Conservation (phyloP, 495 filamentous ascomycete species). For the Penicillium coffeae region DNA sequence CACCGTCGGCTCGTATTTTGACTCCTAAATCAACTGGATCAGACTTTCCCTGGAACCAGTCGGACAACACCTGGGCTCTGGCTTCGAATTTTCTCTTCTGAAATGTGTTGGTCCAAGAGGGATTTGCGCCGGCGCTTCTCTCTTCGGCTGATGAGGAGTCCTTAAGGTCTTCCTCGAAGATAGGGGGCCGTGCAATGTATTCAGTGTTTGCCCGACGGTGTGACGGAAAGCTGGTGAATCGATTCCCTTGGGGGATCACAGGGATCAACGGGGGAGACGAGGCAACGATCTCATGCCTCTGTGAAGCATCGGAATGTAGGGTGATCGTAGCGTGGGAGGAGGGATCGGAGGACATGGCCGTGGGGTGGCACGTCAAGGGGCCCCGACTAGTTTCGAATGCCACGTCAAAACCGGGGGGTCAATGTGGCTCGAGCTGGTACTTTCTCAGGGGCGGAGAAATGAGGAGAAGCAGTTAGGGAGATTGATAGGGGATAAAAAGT, state of each 20-base stretch:
- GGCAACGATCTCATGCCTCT: constrained; percentile 23
- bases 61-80: constrained; percentile 39
- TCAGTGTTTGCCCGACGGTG: constrained; percentile 45
- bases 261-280: constrained; percentile 17
- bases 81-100: constrained; percentile 42
- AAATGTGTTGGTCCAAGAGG: constrained; percentile 29
- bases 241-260: constrained; percentile 14
- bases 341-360: constrained; percentile 19
- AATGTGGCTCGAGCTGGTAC: constrained; percentile 19
- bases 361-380: constrained; percentile 7
- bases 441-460: constrained; percentile 2
- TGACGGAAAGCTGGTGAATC: constrained; percentile 21
- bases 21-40: constrained; percentile 43
- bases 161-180: constrained; percentile 15
- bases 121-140: constrained; percentile 10
- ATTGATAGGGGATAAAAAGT: not conserved
- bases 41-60: constrained; percentile 52
- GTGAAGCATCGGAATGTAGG: constrained; percentile 29
- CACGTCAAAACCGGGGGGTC: constrained; percentile 28
- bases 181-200: constrained; percentile 29
- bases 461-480: constrained; percentile 1
- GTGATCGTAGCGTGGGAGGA: constrained; percentile 12
- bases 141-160: constrained; percentile 19
- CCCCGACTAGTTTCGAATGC: constrained; percentile 26
- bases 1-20: constrained; percentile 13